phyloP scores from a whole-genome alignment of 2,329 filamentous ascomycete species.

The Endoconidiophora polonica region DNA sequence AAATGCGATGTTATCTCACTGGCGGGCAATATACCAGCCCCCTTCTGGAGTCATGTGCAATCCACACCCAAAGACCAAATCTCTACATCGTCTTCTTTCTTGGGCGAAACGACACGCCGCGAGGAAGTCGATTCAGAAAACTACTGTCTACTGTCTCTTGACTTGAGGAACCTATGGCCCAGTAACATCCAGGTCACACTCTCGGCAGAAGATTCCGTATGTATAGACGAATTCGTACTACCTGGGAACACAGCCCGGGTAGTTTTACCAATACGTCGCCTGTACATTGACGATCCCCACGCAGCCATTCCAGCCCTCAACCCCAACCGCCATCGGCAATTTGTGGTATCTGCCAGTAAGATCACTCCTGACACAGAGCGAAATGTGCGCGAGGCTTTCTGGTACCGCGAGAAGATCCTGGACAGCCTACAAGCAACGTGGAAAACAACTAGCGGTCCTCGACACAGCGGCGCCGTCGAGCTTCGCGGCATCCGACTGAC shows the following conservation, averaged over 20 bases:
- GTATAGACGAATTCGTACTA: slow-evolving; percentile 39
- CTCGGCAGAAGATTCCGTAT: slow-evolving; percentile 31
- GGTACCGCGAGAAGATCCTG: slow-evolving; percentile 73
- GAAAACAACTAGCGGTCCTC: slow-evolving; percentile 37
- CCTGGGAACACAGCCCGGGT: slow-evolving; percentile 58
- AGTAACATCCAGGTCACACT: slow-evolving; percentile 55
- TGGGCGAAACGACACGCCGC: neutral
- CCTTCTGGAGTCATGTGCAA: slow-evolving; percentile 36
- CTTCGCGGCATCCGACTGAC: slow-evolving; percentile 59
- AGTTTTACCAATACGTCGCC: slow-evolving; percentile 56
- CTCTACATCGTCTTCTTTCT: too few relatives aligned
- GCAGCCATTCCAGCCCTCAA: slow-evolving; percentile 66
- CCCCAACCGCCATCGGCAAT: slow-evolving; percentile 72
- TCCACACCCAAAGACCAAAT: neutral
- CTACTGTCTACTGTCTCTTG: slow-evolving; percentile 64
- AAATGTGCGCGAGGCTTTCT: slow-evolving; percentile 66
- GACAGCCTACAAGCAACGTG: slow-evolving; percentile 55
- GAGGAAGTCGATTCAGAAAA: slow-evolving; percentile 32
- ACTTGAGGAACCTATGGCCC: slow-evolving; percentile 82
- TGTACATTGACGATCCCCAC: slow-evolving; percentile 62
- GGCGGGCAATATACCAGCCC: slow-evolving; percentile 44
- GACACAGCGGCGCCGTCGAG: slow-evolving; percentile 52
- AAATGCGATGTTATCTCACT: slow-evolving; percentile 67
- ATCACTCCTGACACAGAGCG: slow-evolving; percentile 67
- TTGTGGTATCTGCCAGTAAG: slow-evolving; percentile 69